Base-by-base conservation (phyloP, 345 rosid genomes). In the Rhodamnia argentea region DNA sequence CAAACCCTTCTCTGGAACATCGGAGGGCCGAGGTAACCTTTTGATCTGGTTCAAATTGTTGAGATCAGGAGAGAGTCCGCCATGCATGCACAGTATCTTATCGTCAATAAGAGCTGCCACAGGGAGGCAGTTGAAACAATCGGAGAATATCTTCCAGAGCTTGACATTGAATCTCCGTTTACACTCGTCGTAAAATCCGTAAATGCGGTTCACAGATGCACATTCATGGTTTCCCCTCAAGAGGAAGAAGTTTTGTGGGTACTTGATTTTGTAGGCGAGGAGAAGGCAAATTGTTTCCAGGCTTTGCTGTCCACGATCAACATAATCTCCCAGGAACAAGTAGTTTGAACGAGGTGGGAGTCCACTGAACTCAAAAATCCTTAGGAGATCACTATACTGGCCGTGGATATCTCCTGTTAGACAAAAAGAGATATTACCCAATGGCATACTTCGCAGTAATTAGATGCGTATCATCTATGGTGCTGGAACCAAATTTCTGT, bases 191-290 rank as follows among this genome's bases (percentile, higher is more conserved):
- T 92, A 96, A 50, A 96, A 96, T 44, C 99, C 99, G 54, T 96
- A 96, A 83, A 96, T 92, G 29, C 96, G 96, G 87, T 95, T 96
- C 52, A 95, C 91, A 6, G 98, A 94, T 11, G 97, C 96, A 87
- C 99, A 94, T 87, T 95, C 98, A 40, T 95, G 99, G 92, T 96
- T 96, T 87, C 99, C 98, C 88, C 98, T 90, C 83, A 96, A 87
- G 56, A 96, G 96, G 84, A 94, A 95, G 86, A 96, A 92, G 89
- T 93, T 95, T 58, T 92, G 92, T 37, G 99, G 96, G 85, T 90
- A 96, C 83, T 94, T 95, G 85, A 96, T 93, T 90, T 96, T 96
- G 85, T 92, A 96, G 13, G 98, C 98, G 10, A 96, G 93, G 83
- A 96, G 94, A 85, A 96, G 96, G 86, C 99, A 94, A 87, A 94